These are phyloP conservation scores for Naegleria gruberi DNA, from an alignment of 208 protist species.

Conservation along the genomic window DNA sequence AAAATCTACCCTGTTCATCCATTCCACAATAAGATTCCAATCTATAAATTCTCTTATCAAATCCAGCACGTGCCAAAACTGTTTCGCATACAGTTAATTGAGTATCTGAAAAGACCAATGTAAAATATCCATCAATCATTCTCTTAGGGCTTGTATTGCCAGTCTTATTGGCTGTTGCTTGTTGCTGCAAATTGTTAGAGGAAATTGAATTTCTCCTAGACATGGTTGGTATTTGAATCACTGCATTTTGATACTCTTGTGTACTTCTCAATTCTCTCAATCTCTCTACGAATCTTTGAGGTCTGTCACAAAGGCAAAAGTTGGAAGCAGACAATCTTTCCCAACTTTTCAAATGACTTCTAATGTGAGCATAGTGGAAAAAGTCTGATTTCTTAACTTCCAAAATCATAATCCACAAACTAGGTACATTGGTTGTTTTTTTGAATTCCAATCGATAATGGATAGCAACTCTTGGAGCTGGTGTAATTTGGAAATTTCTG, in stretches of 20 bases:
- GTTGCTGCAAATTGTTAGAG: not conserved
- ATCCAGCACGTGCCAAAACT: not conserved
- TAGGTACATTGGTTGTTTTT: not conserved
- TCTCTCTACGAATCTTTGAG: not conserved
- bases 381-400: not conserved
- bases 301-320: not conserved
- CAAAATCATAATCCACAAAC: not conserved
- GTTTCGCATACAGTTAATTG: not conserved
- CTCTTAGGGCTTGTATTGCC: not conserved
- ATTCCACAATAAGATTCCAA: not conserved
- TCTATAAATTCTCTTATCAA: not conserved
- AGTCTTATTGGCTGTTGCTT: not conserved
- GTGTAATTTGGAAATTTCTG: not conserved
- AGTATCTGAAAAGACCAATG: not conserved
- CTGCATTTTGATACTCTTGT: not conserved
- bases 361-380: conserved; percentile 9
- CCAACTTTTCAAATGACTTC: not conserved
- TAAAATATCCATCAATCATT: not conserved
- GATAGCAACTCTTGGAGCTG: not conserved
- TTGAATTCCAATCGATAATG: not conserved
- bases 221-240: not conserved
- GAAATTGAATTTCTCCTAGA: not conserved
- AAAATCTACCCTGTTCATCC: conserved; percentile 2
- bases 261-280: not conserved
- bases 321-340: not conserved